Base-by-base conservation (phyloP, 306 rosid genomes). In the Luffa acutangula region DNA sequence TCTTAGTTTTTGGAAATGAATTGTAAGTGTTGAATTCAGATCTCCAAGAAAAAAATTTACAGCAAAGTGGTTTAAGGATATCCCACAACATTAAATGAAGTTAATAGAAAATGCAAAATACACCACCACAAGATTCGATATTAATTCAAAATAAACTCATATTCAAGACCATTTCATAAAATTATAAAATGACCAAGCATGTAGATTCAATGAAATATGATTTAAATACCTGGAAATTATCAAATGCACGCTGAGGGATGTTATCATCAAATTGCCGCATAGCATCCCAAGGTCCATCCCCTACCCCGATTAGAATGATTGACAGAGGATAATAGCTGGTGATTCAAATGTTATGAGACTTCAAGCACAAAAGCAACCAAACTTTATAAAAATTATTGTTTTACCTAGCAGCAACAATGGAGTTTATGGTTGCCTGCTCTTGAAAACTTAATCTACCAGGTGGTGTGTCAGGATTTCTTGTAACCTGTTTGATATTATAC, bases 281-380 rank as follows among this genome's bases (percentile, higher is more conserved):
- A 73, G 93, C 91, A 78, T 95, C 96, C 99, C 99, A 95, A 2
- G 99, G 99, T 66, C 99, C 99, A 81, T 95, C 99, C 73, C 99
- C 99, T 75, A 95, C 97, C 74, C 99, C 99, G 78, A 93, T 87
- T 93, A 95, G 87, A 84, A 95, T 84, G 78, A 95, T 95, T 52
- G 97, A 95, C 54, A 95, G 96, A 79, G 98, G 97, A 83, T 87
- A 89, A 20, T 86, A 84, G 82, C 97, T 93, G 89, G 81, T 72
- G 48, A 82, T 77, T 80, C 78, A 12, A 84, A 67, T 63, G 46
- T 42, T 60, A 80, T 79, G 79, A 76, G 83, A 78, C 76, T 49
- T 77, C 70, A 64, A 20, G 65, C 64, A 64, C 60, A 81, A 36
- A 82, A 59, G 57, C 11, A 78, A 82, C 70, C 21, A 57, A 78